Base-by-base conservation (phyloP, 805 yeast species). In the Yamadazyma olivae region DNA sequence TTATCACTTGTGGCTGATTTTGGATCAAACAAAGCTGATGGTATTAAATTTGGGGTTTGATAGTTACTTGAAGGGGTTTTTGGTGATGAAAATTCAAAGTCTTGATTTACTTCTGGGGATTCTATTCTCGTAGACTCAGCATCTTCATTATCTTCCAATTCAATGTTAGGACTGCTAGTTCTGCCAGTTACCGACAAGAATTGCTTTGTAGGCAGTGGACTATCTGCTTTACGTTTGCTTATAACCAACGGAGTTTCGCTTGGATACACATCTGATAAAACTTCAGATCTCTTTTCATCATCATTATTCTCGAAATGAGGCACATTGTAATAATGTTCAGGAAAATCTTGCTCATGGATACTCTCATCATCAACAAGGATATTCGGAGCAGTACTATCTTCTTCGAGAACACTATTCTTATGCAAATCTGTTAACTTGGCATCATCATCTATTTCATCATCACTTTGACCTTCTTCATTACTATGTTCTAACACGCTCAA, bases 241-340 rank as follows among this genome's bases (percentile, higher is more conserved):
- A 66, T 46, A 3, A 59, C 51, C 28, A 67, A 50, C 6, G 70
- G 70, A 3, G 56, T 43, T 30, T 61, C 66, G 19, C 48, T 49
- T 3, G 66, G 61, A 32, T 51, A 62, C 0, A 59, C 43, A 30
- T 72, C 77, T 4, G 34, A 29, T 17, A 67, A 49, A 4, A 67
- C 59, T 35, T 72, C 77, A 2, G 66, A 64, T 20, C 46, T 47
- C 39, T 59, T 62, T 13, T 63, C 68, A 29, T 65, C 67, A 20
- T 57, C 54, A 24, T 46, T 35, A 27, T 32, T 37, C 10, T 44
- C 45, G 18, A 27, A 30, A 28, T 41, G 43, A 17, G 48, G 50
- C 4, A 43, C 36, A 38, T 45, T 35, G 31, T 36, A 40, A 23
- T 43, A 45, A 29, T 44, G 39, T n/a, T 33, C 39, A 12, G 44